Base-by-base conservation (phyloP, 1,139 yeast species). In the Debaryomyces udenii region DNA sequence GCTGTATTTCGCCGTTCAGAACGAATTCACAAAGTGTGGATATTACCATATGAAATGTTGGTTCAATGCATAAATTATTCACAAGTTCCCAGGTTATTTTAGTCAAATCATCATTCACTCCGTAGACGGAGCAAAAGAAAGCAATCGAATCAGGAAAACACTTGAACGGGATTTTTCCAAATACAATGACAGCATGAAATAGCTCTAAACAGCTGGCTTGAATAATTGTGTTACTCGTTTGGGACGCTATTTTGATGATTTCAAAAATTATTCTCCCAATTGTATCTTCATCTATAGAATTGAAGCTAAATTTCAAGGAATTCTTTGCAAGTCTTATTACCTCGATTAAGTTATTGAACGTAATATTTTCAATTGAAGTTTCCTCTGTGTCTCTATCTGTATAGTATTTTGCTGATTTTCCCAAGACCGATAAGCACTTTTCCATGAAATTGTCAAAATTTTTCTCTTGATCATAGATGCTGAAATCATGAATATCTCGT, bases 401-500 rank as follows among this genome's bases (percentile, higher is more conserved):
- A 34, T 43, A 50, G 9, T 31, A 37, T 30, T 45, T 48, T 16
- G 49, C 45, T 3, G 43, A 15, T 33, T 39, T 46, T 3, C 52
- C 50, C 6, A 59, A 29, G 1, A 48, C 48, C 13, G 32, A 30
- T 13, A 62, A 37, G 9, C 55, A 47, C 4, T 45, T 36, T 15
- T 38, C 35, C 7, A 62, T 35, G 39, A 59, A 60, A 11, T 43
- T 41, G 5, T 74, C 62, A 38, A 84, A 59, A 26, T 81, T 78
- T 33, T 55, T 55, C 6, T 63, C 62, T 17, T 60, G 63, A 38
- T 74, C 74, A 29, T 76, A 74, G 13, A 80, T 68, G 40, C 79
- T 73, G 38, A 82, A 70, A 36, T 81, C 87, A 42, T 76, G 76
- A 35, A 84, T 64, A 40, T 82, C 81, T 33, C 74, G 66, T 0